Conservation (phyloP, 805 yeast genomes). For the Cyberlindnera euphorbiae region DNA sequence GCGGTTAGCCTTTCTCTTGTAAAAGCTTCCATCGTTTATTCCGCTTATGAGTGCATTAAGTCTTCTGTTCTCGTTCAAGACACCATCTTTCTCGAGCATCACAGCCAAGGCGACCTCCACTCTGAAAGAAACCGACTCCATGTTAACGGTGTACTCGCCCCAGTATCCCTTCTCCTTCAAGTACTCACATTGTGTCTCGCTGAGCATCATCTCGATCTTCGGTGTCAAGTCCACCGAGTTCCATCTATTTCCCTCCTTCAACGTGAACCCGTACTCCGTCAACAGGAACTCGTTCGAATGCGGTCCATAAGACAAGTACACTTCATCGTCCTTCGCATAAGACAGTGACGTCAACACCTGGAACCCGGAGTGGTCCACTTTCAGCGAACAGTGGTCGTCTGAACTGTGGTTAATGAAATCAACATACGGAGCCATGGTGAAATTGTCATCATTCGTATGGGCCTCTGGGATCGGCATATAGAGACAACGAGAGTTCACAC, state of each 20-base stretch:
- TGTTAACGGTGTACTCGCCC: conserved; percentile 68
- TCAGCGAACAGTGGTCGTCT: conserved; percentile 46
- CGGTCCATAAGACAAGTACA: conserved; percentile 79
- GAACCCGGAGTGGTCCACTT: conserved; percentile 45
- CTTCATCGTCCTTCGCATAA: conserved; percentile 44
- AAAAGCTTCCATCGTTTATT: conserved; percentile 39
- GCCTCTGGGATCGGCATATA: conserved; percentile 64
- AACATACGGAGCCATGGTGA: conserved; percentile 88
- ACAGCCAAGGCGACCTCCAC: conserved; percentile 71
- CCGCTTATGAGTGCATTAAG: conserved; percentile 34
- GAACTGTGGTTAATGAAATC: conserved; percentile 78
- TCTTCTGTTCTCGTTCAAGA: conserved; percentile 17
- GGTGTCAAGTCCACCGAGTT: conserved; percentile 62
- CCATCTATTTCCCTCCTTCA: conserved; percentile 52
- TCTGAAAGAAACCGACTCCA: conserved; percentile 58
- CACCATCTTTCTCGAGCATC: conserved; percentile 32
- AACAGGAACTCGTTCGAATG: conserved; percentile 80
- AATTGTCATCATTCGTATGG: conserved; percentile 51
- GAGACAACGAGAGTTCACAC: conserved; percentile 87
- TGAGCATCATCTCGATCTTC: conserved; percentile 33
- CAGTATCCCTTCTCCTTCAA: conserved; percentile 51
- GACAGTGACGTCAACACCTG: conserved; percentile 37
- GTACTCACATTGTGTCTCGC: conserved; percentile 37
- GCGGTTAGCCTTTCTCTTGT: conserved; percentile 28
- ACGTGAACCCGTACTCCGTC: conserved; percentile 82